These are phyloP conservation scores for Suhomyces sp. DNA, from an alignment of 805 yeast genomes.

Conservation along the genomic window DNA sequence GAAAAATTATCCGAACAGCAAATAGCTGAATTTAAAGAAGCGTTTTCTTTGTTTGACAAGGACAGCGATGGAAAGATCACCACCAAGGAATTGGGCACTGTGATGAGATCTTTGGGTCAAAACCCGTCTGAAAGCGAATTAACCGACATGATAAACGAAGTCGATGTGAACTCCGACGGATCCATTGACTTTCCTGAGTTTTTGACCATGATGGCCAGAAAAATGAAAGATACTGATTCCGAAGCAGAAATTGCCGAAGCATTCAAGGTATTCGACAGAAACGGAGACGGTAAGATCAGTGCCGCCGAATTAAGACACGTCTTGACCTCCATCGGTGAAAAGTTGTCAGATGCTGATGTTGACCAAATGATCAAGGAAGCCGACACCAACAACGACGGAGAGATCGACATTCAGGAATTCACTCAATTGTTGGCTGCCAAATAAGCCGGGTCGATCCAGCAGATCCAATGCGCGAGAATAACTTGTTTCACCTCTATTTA, in stretches of 20 bases:
- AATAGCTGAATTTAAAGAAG: slow-evolving; percentile 95
- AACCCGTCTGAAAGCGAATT: slow-evolving; percentile 96
- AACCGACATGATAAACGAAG: slow-evolving; percentile 95
- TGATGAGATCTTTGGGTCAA: slow-evolving; percentile 98
- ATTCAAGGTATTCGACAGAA: slow-evolving; percentile 93
- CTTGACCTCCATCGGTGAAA: slow-evolving; percentile 95
- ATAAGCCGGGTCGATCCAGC: slow-evolving; percentile 27
- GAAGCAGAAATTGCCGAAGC: slow-evolving; percentile 98
- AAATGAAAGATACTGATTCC: slow-evolving; percentile 93
- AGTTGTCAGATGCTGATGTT: slow-evolving; percentile 93
- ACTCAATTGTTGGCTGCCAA: slow-evolving; percentile 82
- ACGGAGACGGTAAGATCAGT: slow-evolving; percentile 95
- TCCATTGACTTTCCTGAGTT: slow-evolving; percentile 49
- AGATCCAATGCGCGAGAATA: not conserved
- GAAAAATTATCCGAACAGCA: slow-evolving; percentile 94
- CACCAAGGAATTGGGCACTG: slow-evolving; percentile 93
- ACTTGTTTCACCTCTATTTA: not conserved
- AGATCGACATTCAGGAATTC: slow-evolving; percentile 94
- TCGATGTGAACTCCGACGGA: slow-evolving; percentile 93
- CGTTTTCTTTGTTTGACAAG: slow-evolving; percentile 93
- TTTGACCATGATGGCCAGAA: slow-evolving; percentile 46
- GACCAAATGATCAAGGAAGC: slow-evolving; percentile 97
- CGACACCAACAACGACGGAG: slow-evolving; percentile 93
- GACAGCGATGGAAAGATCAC: slow-evolving; percentile 97
- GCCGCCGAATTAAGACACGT: slow-evolving; percentile 97